These are phyloP conservation scores for Kickxella alabastrina DNA, from an alignment of 192 early-diverging fungal genomes.

Conservation along the genomic window DNA sequence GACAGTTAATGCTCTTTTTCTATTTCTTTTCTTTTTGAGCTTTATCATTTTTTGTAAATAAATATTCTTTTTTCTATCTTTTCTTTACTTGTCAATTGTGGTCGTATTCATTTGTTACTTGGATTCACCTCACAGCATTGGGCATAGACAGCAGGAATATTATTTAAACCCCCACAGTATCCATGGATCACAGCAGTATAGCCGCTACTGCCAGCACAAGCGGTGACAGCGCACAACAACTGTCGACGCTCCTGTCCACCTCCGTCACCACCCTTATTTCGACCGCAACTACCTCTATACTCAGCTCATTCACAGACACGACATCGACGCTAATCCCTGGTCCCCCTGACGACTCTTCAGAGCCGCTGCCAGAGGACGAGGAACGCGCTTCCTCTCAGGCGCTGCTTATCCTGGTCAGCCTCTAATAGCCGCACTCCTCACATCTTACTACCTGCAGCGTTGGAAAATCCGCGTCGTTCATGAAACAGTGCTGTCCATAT, in stretches of 20 bases:
- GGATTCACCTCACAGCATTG: not conserved
- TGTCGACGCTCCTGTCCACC: not conserved
- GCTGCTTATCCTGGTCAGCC: constrained; percentile 77
- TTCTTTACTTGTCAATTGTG: not conserved
- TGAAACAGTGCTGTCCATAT: constrained; percentile 93
- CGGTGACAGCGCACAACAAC: too few relatives aligned
- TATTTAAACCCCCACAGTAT: too few relatives aligned
- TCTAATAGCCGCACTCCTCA: constrained; percentile 79
- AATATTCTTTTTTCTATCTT: not conserved
- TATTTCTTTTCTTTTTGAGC: constrained; percentile 2
- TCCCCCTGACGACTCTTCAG: constrained; percentile 9
- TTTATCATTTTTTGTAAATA: constrained; percentile 2
- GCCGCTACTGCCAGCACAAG: not conserved
- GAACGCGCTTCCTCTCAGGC: constrained; percentile 77
- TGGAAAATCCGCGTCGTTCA: constrained; percentile 86
- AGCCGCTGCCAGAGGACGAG: constrained; percentile 56
- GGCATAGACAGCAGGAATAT: too few relatives aligned
- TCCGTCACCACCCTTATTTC: not conserved
- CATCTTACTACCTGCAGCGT: constrained; percentile 84
- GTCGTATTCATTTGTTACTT: not conserved
- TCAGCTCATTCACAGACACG: too few relatives aligned
- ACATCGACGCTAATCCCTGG: not conserved
- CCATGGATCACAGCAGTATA: not conserved
- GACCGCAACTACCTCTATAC: constrained; percentile 3
- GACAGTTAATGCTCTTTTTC: not conserved